Percentiles rank a stretch among this genome's conserved stretches.
phyloP scores from a whole-genome alignment of 495 filamentous ascomycete genomes.

The Podospora pseudoanserina region DNA sequence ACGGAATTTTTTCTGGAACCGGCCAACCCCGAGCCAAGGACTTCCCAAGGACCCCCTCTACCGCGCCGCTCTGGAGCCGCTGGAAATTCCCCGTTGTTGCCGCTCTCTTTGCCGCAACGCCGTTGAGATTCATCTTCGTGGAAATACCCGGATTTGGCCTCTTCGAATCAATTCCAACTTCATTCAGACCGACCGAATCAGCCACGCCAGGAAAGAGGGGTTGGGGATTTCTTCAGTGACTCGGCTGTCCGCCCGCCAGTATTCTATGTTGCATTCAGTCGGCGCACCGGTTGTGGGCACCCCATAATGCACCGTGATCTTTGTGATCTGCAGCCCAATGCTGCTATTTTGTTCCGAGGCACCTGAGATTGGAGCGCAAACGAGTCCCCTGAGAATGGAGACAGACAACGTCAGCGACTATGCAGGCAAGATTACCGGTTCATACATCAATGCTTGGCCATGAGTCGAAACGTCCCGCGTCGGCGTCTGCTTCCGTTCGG shows the following conservation, averaged over 20 bases:
- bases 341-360: neutral
- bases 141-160: too few relatives aligned
- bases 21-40: constrained; percentile 13
- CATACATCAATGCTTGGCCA: neutral
- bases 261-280: constrained; percentile 13
- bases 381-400: neutral
- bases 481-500: constrained; percentile 18
- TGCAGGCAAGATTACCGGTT: neutral
- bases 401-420: neutral
- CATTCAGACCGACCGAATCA: neutral
- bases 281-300: neutral
- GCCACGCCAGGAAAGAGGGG: neutral
- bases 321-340: neutral
- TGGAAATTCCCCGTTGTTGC: neutral
- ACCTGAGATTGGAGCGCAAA: neutral
- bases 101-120: constrained; percentile 1
- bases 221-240: neutral
- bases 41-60: neutral
- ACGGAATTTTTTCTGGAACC: constrained; percentile 29
- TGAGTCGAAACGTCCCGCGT: constrained; percentile 7
- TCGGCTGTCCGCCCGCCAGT: neutral
- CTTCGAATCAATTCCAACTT: neutral
- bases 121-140: neutral
- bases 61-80: neutral
- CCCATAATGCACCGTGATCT: neutral